Conservation (phyloP, 805 yeast species). For the Myxozyma neglecta region DNA sequence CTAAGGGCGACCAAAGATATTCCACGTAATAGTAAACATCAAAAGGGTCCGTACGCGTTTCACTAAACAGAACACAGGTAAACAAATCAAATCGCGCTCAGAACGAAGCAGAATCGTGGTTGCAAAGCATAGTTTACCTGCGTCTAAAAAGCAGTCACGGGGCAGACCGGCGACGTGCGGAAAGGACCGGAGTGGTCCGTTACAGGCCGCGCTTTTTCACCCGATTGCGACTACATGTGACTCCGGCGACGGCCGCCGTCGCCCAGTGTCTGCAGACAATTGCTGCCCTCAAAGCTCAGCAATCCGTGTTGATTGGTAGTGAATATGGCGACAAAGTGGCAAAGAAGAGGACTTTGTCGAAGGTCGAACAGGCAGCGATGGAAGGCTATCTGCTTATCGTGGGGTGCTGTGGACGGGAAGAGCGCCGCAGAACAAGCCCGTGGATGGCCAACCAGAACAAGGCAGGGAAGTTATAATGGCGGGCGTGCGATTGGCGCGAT, state of each 20-base stretch:
- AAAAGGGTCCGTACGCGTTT: no score
- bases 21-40: no score
- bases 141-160: slow-evolving; percentile 12
- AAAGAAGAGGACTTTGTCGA: no score
- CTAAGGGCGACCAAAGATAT: not conserved
- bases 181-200: slow-evolving; percentile 1
- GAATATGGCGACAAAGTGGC: no score
- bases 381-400: not conserved
- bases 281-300: no score
- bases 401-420: not conserved
- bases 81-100: not conserved
- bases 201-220: not conserved
- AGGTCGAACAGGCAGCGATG: not conserved
- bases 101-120: not conserved
- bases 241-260: not conserved
- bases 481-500: slow-evolving; percentile 6
- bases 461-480: not conserved
- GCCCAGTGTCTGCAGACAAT: not conserved
- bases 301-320: no score
- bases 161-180: slow-evolving; percentile 10
- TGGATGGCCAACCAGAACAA: not conserved
- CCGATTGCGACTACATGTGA: not conserved
- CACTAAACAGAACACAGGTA: not conserved
- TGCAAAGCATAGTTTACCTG: not conserved
- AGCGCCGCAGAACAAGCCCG: not conserved